Evolutionary conservation across 257 asterid species (phyloP).

Genomic region (Solanum pennellii): DNA sequence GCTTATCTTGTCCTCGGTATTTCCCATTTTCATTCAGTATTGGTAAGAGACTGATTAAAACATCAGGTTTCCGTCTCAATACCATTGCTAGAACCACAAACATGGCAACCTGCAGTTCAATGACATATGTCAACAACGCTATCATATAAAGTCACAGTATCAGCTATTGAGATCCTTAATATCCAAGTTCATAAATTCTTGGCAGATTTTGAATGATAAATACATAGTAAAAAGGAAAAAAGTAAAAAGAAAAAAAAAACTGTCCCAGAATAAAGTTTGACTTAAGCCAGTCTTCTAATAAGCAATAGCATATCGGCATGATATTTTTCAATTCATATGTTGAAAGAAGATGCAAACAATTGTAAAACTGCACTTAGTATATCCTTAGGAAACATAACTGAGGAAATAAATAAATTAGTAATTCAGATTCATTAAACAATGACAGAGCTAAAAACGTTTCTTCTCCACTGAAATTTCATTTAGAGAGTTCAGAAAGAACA

Average conservation of each 20-base stretch:
- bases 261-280: not conserved
- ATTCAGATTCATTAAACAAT: not conserved
- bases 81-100: conserved; percentile 64
- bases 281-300: not conserved
- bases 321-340: not conserved
- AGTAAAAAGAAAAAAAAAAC: not conserved
- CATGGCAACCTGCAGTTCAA: conserved; percentile 54
- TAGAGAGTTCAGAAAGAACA: not conserved
- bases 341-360: not conserved
- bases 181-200: not conserved
- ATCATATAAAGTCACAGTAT: not conserved
- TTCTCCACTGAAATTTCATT: not conserved
- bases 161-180: not conserved
- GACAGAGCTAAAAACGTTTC: not conserved
- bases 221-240: not conserved
- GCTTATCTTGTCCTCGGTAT: conserved; percentile 77
- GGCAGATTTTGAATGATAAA: not conserved
- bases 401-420: not conserved
- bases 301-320: not conserved
- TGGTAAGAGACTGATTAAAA: conserved; percentile 37
- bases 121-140: not conserved
- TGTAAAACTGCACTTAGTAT: not conserved
- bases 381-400: not conserved
- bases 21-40: conserved; percentile 44
- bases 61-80: conserved; percentile 71